These are phyloP conservation scores for Chalaropsis thielavioides DNA, from an alignment of 2,329 filamentous ascomycete species.

Conservation along the genomic window DNA sequence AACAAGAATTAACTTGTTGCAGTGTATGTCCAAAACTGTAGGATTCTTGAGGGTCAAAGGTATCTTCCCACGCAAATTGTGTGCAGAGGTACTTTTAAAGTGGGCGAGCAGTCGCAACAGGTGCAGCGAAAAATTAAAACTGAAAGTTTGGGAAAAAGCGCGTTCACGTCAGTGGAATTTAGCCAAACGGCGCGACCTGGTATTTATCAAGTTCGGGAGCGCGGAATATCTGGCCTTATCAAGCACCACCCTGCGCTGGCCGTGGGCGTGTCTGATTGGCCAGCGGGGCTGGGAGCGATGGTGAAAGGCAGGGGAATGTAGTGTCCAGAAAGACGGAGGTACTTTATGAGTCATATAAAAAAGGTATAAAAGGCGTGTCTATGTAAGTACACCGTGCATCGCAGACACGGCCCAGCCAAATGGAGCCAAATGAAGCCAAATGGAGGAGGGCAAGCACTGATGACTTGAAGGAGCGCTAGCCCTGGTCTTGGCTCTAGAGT, in stretches of 20 bases:
- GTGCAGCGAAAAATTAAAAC: conserved; percentile 10
- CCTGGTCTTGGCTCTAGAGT: neutral
- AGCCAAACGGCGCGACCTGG: conserved; percentile 19
- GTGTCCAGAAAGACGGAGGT: conserved; percentile 5
- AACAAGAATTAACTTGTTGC: neutral
- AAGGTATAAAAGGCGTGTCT: neutral
- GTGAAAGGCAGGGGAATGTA: conserved; percentile 2
- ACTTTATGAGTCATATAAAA: conserved; percentile 11
- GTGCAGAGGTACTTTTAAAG: conserved; percentile 15
- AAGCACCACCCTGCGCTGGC: conserved; percentile 5
- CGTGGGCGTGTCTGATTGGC: conserved; percentile 14
- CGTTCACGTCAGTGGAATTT: conserved; percentile 19
- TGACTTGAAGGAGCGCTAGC: conserved; percentile 1
- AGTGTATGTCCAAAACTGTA: neutral
- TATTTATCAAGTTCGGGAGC: conserved; percentile 19
- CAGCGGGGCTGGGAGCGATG: neutral
- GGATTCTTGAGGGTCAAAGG: conserved; percentile 1
- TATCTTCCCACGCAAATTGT: conserved; percentile 15
- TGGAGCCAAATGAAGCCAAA: neutral
- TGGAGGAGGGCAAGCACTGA: neutral
- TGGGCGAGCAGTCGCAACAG: conserved; percentile 9
- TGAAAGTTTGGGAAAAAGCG: conserved; percentile 18
- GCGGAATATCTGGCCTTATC: conserved; percentile 19
- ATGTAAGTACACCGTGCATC: conserved; percentile 6
- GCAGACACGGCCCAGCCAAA: neutral